These are phyloP conservation scores for Zygotorulaspora florentina DNA, from an alignment of 805 yeast genomes.

Conservation along the genomic window DNA sequence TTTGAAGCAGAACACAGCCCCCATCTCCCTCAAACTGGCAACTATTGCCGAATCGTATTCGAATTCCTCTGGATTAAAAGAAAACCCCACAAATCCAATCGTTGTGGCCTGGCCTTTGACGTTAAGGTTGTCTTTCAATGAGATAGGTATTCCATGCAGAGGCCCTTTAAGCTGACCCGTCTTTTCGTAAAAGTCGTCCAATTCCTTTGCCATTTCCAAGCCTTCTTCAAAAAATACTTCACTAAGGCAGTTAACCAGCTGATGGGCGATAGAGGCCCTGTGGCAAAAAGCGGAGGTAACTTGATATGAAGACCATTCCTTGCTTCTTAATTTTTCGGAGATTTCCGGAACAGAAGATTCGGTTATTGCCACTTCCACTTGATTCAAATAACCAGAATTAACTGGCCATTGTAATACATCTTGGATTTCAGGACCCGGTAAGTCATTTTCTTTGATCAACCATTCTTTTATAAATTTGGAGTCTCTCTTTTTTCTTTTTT, in stretches of 20 bases:
- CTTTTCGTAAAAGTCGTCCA: conserved; percentile 48
- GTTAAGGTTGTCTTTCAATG: conserved; percentile 61
- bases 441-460: conserved; percentile 36
- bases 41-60: conserved; percentile 45
- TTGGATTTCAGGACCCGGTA: conserved; percentile 33
- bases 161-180: conserved; percentile 59
- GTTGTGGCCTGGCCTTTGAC: conserved; percentile 51
- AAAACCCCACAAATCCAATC: conserved; percentile 52
- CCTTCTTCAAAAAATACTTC: conserved; percentile 62
- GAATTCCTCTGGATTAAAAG: conserved; percentile 38
- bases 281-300: conserved; percentile 55
- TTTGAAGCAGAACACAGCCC: conserved; percentile 60
- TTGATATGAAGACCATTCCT: conserved; percentile 40
- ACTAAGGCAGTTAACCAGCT: conserved; percentile 39
- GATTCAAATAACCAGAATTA: conserved; percentile 35
- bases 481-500: conserved; percentile 41
- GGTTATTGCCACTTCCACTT: conserved; percentile 40
- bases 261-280: conserved; percentile 56
- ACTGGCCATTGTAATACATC: conserved; percentile 40
- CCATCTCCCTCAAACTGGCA: conserved; percentile 46
- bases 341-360: conserved; percentile 32
- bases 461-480: conserved; percentile 44
- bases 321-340: conserved; percentile 31
- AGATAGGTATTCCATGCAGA: conserved; percentile 64
- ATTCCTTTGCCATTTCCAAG: conserved; percentile 47